Evolutionary conservation across 495 filamentous ascomycete genomes (phyloP), one percentile per base, ranked within the genome.

Genomic region (Penicillium chermesinum): DNA sequence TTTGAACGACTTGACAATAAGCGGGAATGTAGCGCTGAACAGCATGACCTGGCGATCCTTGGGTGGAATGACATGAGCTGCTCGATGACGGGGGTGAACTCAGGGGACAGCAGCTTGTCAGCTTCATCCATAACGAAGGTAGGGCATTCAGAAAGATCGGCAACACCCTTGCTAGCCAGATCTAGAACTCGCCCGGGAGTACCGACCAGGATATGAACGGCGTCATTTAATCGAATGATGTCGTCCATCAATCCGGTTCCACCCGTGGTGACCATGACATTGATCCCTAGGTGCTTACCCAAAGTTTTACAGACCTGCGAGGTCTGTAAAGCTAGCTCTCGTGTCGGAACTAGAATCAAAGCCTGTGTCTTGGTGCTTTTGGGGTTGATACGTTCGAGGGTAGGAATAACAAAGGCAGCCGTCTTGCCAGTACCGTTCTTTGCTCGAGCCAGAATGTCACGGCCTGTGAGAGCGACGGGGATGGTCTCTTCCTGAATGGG

Each of bases 91-190:
- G 91, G 89, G 3, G 93, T 97, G 61, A 98, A 98, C 63, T 97
- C 93, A 37, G 87, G 83, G 3, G 93, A 97, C 12, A 98, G 82
- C 43, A 98, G 79, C 69, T 98, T 98, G 65, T 98, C 93, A 13
- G 93, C 93, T 62, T 98, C 93, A 59, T 98, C 93, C 93, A 98
- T 98, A 61, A 98, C 89, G 60, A 97, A 97, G 49, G 91, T 97
- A 33, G 88, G 84, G 59, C 93, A 96, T 66, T 91, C 88, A 55
- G 89, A 90, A n/a, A 98, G 79, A 66, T 97, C 94, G 30, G 93
- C 93, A 41, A 96, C 89, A 41, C 84, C 85, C 72, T 97, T 96
- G 59, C 89, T 88, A 44, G 94, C 89, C 51, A 98, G 69, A 69
- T 98, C 93, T 43, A 96, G 81, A 39, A 98, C 96, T 69, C 93